Percentiles rank a stretch among this genome's conserved stretches.
phyloP scores from a whole-genome alignment of 352 stramenopile species.

The Phytophthora idaei region DNA sequence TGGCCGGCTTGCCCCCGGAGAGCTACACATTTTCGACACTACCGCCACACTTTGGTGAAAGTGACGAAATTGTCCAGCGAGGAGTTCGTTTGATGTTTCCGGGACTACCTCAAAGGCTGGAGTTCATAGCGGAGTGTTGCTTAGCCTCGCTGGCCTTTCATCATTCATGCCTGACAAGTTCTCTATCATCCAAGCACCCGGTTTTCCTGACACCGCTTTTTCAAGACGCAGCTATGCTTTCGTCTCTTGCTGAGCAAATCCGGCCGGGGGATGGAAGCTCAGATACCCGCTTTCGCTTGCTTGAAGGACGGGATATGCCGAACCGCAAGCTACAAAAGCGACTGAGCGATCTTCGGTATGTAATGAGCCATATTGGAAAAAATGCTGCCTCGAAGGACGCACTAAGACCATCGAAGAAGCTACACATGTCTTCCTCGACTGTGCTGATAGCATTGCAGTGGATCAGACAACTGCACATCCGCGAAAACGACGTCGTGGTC shows the following conservation, averaged over 20 bases:
- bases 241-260: too few relatives aligned
- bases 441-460: constrained; percentile 5
- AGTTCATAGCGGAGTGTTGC: constrained; percentile 13
- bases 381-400: not conserved
- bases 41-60: not conserved
- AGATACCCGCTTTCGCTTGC: not conserved
- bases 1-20: not conserved
- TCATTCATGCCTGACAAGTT: not conserved
- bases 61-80: not conserved
- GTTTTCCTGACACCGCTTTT: not conserved
- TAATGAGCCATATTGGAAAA: constrained; percentile 9
- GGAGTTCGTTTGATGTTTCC: constrained; percentile 13
- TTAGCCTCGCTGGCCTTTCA: constrained; percentile 6
- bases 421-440: not conserved
- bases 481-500: constrained; percentile 5
- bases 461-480: not conserved
- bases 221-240: too few relatives aligned
- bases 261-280: too few relatives aligned
- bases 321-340: constrained; percentile 14
- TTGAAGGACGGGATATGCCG: constrained; percentile 11
- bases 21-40: not conserved
- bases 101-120: constrained; percentile 2
- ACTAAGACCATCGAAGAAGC: too few relatives aligned
- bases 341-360: constrained; percentile 9
- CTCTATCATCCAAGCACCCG: constrained; percentile 7